Evolutionary conservation across 2,329 filamentous ascomycete genomes (phyloP).

Genomic region (Scleromitrula shiraiana): DNA sequence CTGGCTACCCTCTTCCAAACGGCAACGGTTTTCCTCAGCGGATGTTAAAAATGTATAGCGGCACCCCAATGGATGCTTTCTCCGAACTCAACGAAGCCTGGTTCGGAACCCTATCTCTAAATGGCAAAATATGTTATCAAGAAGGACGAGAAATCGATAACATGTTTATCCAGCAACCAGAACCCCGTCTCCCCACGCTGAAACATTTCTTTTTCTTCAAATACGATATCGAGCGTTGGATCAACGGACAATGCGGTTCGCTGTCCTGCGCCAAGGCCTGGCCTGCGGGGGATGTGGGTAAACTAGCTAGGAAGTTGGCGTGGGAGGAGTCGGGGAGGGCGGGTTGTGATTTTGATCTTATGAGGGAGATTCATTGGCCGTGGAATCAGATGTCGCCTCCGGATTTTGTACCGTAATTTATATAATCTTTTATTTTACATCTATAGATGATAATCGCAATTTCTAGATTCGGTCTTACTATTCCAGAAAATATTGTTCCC

Average conservation of each 20-base stretch:
- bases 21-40: constrained; percentile 7
- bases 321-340: constrained; percentile 5
- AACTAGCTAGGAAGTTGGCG: constrained; percentile 4
- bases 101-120: constrained; percentile 1
- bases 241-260: constrained; percentile 3
- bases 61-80: constrained; percentile 1
- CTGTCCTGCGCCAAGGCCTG: constrained; percentile 5
- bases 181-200: constrained; percentile 2
- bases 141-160: constrained; percentile 2
- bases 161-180: constrained; percentile 6
- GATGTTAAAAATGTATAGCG: constrained; percentile 2
- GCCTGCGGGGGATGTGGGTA: constrained; percentile 2
- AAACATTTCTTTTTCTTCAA: constrained; percentile 7
- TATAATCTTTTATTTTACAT: background rate
- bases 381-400: constrained; percentile 8
- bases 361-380: constrained; percentile 8
- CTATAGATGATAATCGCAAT: background rate
- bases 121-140: background rate
- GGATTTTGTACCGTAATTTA: constrained; percentile 4
- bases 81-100: constrained; percentile 7
- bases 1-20: constrained; percentile 5
- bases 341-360: constrained; percentile 4
- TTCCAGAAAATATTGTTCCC: background rate
- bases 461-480: background rate
- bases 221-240: constrained; percentile 8